Evolutionary conservation across 768 basidiomycete species (phyloP).

Genomic region (Pisolithus sp.): DNA sequence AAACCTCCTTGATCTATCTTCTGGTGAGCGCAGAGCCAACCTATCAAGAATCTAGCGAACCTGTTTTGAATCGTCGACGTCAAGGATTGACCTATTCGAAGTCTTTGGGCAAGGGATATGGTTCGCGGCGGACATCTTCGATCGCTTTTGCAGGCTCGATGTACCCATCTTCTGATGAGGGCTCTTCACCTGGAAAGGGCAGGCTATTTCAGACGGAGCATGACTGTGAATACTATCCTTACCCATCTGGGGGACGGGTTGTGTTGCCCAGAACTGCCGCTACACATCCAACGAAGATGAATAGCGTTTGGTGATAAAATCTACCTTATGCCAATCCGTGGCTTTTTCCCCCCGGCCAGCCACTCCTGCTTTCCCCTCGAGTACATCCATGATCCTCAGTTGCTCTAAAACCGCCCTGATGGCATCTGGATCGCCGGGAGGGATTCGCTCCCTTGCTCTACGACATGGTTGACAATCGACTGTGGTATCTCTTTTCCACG

Average conservation of each 20-base stretch:
- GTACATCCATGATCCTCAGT: constrained; percentile 77
- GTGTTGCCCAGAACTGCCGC: constrained; percentile 92
- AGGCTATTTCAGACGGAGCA: background rate
- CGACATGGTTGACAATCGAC: constrained; percentile 57
- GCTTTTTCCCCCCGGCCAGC: constrained; percentile 75
- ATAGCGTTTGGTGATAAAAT: constrained; percentile 11
- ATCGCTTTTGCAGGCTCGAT: constrained; percentile 77
- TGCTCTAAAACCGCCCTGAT: constrained; percentile 67
- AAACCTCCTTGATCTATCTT: constrained; percentile 78
- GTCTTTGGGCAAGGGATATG: constrained; percentile 83
- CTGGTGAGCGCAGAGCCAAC: background rate
- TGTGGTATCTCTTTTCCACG: constrained; percentile 51
- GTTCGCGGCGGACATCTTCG: constrained; percentile 81
- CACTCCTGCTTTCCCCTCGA: constrained; percentile 73
- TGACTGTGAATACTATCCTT: constrained; percentile 6
- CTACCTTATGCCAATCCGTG: constrained; percentile 83
- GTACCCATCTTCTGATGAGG: constrained; percentile 70
- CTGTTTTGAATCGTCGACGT: constrained; percentile 71
- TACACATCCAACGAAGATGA: constrained; percentile 1
- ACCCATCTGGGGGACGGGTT: constrained; percentile 92
- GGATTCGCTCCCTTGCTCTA: constrained; percentile 41
- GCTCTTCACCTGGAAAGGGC: constrained; percentile 48
- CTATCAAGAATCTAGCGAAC: constrained; percentile 32
- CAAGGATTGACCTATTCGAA: constrained; percentile 87
- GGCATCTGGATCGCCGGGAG: constrained; percentile 55